A percentile compares a stretch with the other conserved stretches of the same genome.
These are phyloP conservation scores for Gastrodia elata DNA, from an alignment of 106 monocot genomes.

Conservation along the genomic window DNA sequence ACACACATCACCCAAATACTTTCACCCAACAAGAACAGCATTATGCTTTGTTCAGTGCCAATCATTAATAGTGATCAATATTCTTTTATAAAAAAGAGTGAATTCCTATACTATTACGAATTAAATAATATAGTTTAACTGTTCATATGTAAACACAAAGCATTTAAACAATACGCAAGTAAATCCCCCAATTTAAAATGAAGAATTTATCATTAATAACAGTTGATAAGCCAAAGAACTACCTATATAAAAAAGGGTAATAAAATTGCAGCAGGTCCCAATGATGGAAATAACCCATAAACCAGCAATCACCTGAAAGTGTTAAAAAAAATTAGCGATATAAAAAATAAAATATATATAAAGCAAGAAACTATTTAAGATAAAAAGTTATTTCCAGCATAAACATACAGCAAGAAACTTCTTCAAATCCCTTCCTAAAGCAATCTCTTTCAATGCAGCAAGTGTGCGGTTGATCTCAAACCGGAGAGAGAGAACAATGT, in stretches of 20 bases:
- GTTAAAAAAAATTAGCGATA: neutral
- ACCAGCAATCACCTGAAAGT: slow-evolving; percentile 13
- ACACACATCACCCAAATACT: too few relatives aligned
- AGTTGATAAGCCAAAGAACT: neutral
- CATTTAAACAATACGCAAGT: neutral
- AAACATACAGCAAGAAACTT: slow-evolving; percentile 44
- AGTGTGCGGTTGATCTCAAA: slow-evolving; percentile 29
- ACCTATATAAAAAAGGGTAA: slow-evolving; percentile 13
- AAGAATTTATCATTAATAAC: neutral
- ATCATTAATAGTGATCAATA: too few relatives aligned
- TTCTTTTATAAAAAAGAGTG: too few relatives aligned
- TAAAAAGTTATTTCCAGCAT: neutral
- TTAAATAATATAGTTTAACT: neutral
- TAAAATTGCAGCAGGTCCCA: slow-evolving; percentile 6
- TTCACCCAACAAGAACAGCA: too few relatives aligned
- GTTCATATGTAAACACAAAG: neutral
- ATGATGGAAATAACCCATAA: slow-evolving; percentile 11
- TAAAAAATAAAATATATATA: neutral
- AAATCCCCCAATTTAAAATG: too few relatives aligned
- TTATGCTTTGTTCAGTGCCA: too few relatives aligned
- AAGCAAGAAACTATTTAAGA: neutral
- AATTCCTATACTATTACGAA: too few relatives aligned
- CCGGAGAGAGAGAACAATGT: slow-evolving; percentile 26
- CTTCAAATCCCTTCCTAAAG: slow-evolving; percentile 36
- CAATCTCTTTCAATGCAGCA: slow-evolving; percentile 25